A percentile compares a stretch with the other conserved stretches of the same genome.
Conservation (phyloP, 768 basidiomycete genomes). For the Amanita rubescens region DNA sequence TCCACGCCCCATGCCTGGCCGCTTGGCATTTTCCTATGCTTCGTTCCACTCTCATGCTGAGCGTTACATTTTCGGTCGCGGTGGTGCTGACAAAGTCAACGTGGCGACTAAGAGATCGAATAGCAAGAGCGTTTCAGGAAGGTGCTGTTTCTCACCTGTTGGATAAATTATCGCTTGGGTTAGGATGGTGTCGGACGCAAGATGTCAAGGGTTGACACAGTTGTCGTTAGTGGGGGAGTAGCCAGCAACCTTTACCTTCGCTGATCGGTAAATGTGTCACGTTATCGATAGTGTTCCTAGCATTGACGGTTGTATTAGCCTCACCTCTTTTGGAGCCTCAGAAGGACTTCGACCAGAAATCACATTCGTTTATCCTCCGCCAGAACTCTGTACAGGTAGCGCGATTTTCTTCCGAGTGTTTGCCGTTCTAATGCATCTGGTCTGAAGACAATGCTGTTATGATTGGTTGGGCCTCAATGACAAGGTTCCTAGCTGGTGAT, state of each 20-base stretch:
- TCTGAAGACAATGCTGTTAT: slow-evolving; percentile 87
- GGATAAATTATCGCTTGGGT: slow-evolving; percentile 57
- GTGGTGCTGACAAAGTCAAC: slow-evolving; percentile 37
- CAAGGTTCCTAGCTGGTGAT: slow-evolving; percentile 60
- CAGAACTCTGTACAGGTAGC: slow-evolving; percentile 73
- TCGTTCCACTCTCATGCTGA: slow-evolving; percentile 71
- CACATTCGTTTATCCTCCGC: slow-evolving; percentile 64
- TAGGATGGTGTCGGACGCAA: slow-evolving; percentile 34
- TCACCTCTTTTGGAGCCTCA: slow-evolving; percentile 21
- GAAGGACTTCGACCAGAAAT: slow-evolving; percentile 24
- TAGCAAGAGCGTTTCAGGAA: slow-evolving; percentile 69
- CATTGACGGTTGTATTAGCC: slow-evolving; percentile 15
- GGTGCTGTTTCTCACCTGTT: slow-evolving; percentile 68
- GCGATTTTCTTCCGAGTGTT: not conserved
- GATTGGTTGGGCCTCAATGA: slow-evolving; percentile 91
- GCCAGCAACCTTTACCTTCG: slow-evolving; percentile 78
- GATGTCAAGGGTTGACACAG: slow-evolving; percentile 40
- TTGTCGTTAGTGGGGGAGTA: slow-evolving; percentile 91
- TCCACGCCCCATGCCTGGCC: slow-evolving; percentile 42
- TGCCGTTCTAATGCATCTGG: not conserved
- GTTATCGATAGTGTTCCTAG: not conserved
- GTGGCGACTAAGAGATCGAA: slow-evolving; percentile 29
- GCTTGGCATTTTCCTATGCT: slow-evolving; percentile 71
- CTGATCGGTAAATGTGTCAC: slow-evolving; percentile 38
- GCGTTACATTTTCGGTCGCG: slow-evolving; percentile 38